Percentiles rank a stretch among this genome's conserved stretches.
Conservation (phyloP, 352 stramenopile species). For the Phytophthora tentaculata region DNA sequence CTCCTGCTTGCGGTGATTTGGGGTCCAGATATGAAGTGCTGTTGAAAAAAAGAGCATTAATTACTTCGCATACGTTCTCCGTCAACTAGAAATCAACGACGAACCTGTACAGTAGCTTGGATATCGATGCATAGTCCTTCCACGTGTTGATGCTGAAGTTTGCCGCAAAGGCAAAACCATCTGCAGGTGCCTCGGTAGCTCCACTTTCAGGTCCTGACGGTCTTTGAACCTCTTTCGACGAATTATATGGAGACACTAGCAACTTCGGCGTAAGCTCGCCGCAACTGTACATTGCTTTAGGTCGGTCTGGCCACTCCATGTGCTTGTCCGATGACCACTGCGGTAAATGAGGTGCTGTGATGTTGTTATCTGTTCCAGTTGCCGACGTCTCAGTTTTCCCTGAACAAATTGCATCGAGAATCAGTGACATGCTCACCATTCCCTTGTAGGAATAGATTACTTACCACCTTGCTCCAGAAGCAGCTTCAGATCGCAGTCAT, state of each 20-base stretch:
- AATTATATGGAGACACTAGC: slow-evolving; percentile 26
- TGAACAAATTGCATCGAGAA: slow-evolving; percentile 7
- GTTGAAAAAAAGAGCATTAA: background rate
- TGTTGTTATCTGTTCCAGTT: background rate
- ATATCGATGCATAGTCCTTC: slow-evolving; percentile 80
- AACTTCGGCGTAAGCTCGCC: slow-evolving; percentile 19
- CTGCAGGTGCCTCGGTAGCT: slow-evolving; percentile 7
- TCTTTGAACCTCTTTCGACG: slow-evolving; percentile 33
- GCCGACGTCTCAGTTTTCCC: slow-evolving; percentile 12
- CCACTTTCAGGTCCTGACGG: slow-evolving; percentile 10
- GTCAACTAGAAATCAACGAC: background rate
- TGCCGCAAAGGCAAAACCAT: slow-evolving; percentile 8
- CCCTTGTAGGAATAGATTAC: slow-evolving; percentile 7
- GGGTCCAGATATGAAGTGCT: slow-evolving; percentile 22
- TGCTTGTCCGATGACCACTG: slow-evolving; percentile 28
- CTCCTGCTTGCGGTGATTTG: slow-evolving; percentile 12
- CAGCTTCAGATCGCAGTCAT: slow-evolving; percentile 68
- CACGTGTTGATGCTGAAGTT: slow-evolving; percentile 61
- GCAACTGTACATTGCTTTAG: slow-evolving; percentile 25
- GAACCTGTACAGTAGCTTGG: slow-evolving; percentile 77
- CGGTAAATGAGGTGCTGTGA: slow-evolving; percentile 4
- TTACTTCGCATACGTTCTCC: background rate
- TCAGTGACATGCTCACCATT: background rate
- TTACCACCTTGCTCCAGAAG: slow-evolving; percentile 60
- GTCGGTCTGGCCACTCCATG: slow-evolving; percentile 25